phyloP scores from a whole-genome alignment of 2,329 filamentous ascomycete species.

The Trichoderma sp. region DNA sequence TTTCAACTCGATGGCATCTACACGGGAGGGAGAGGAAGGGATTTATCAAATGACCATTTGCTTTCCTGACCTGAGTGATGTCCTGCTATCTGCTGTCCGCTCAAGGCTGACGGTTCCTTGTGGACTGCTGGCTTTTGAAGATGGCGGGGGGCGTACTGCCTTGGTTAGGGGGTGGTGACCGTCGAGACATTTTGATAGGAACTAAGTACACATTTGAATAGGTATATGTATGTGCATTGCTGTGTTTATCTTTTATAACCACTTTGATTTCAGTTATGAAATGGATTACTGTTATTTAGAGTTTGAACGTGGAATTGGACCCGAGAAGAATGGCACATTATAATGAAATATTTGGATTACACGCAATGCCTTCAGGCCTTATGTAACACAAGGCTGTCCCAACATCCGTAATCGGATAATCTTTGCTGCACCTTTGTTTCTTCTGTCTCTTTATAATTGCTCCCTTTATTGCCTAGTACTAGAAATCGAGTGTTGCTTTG shows the following conservation, averaged over 20 bases:
- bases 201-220: too few relatives aligned
- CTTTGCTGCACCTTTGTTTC: neutral
- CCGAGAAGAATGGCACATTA: neutral
- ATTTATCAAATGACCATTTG: slow-evolving; percentile 43
- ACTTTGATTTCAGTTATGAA: neutral
- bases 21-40: slow-evolving; percentile 40
- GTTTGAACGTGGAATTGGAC: neutral
- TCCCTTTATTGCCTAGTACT: neutral
- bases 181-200: slow-evolving; percentile 42
- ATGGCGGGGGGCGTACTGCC: slow-evolving; percentile 32
- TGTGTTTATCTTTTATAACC: neutral
- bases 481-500: neutral
- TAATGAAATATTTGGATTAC: neutral
- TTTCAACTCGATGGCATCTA: slow-evolving; percentile 30
- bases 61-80: slow-evolving; percentile 37
- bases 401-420: neutral
- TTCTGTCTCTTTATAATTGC: neutral
- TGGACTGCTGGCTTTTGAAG: slow-evolving; percentile 17
- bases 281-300: neutral
- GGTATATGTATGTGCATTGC: too few relatives aligned
- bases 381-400: neutral
- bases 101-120: neutral
- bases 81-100: slow-evolving; percentile 39
- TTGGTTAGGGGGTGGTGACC: slow-evolving; percentile 41
- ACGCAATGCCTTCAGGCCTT: neutral